Conservation (phyloP, 2,329 filamentous ascomycete genomes). For the Penicillium sp. region DNA sequence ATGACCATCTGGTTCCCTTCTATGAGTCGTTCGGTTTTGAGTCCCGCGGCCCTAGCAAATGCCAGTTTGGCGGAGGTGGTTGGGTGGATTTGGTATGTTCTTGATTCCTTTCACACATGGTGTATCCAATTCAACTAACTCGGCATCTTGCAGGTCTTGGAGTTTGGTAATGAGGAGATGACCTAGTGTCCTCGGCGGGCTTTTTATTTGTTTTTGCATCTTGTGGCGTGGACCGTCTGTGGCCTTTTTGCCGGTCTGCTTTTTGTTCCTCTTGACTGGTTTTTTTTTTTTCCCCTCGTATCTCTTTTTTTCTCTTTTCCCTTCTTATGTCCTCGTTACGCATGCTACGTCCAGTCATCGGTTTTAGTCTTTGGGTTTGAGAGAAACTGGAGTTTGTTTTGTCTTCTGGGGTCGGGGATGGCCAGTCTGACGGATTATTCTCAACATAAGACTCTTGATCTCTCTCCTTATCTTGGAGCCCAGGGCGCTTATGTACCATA, state of each 20-base stretch:
- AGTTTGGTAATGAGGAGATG: constrained; percentile 30
- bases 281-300: constrained; percentile 11
- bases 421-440: constrained; percentile 23
- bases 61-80: constrained; percentile 73
- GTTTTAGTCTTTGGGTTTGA: constrained; percentile 27
- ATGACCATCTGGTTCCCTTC: constrained; percentile 72
- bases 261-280: constrained; percentile 11
- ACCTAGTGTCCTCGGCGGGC: constrained; percentile 8
- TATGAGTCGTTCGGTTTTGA: constrained; percentile 77
- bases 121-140: neutral
- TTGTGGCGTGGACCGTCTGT: constrained; percentile 26
- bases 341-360: constrained; percentile 28
- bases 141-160: constrained; percentile 30
- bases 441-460: constrained; percentile 17
- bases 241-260: constrained; percentile 16
- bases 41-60: constrained; percentile 68
- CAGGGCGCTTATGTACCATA: constrained; percentile 30
- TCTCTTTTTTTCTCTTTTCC: constrained; percentile 13
- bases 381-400: constrained; percentile 42
- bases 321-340: constrained; percentile 24
- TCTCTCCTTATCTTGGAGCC: constrained; percentile 12
- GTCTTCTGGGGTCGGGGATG: constrained; percentile 29
- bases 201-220: constrained; percentile 22
- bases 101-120: neutral
- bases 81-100: constrained; percentile 78